Evolutionary conservation across 768 basidiomycete genomes (phyloP).

Genomic region (Suillus subluteus): DNA sequence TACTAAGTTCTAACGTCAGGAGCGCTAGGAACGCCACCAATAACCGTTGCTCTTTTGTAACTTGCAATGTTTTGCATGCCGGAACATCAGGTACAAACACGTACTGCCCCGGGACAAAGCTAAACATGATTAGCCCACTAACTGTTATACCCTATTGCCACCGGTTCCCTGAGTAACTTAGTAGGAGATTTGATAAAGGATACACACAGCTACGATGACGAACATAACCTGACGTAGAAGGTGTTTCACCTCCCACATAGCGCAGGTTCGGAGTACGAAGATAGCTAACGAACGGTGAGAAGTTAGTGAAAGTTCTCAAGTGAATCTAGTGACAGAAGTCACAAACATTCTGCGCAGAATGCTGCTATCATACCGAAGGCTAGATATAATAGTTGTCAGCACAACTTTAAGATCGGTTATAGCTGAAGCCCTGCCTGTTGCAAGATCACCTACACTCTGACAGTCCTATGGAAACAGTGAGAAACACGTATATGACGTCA

Average conservation of each 20-base stretch:
- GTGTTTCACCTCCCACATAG: background rate
- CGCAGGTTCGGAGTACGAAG: slow-evolving; percentile 3
- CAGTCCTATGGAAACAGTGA: background rate
- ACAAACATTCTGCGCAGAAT: slow-evolving; percentile 3
- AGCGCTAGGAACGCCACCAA: background rate
- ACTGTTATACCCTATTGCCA: background rate
- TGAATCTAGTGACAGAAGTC: background rate
- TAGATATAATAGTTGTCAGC: background rate
- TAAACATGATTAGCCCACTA: background rate
- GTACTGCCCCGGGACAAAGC: background rate
- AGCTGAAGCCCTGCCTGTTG: background rate
- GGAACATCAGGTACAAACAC: background rate
- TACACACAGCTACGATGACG: background rate
- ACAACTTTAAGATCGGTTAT: background rate
- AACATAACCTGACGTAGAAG: background rate
- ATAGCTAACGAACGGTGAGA: background rate
- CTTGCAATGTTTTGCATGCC: background rate
- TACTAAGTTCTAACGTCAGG: background rate
- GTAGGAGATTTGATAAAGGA: background rate
- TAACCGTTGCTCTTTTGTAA: background rate
- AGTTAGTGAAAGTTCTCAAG: too few species aligned
- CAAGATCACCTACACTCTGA: background rate
- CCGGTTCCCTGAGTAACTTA: background rate
- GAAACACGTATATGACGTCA: background rate
- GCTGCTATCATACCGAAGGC: background rate